These are phyloP conservation scores for Apiotrichum montevideense DNA, from an alignment of 1,284 basidiomycete genomes.

Conservation along the genomic window DNA sequence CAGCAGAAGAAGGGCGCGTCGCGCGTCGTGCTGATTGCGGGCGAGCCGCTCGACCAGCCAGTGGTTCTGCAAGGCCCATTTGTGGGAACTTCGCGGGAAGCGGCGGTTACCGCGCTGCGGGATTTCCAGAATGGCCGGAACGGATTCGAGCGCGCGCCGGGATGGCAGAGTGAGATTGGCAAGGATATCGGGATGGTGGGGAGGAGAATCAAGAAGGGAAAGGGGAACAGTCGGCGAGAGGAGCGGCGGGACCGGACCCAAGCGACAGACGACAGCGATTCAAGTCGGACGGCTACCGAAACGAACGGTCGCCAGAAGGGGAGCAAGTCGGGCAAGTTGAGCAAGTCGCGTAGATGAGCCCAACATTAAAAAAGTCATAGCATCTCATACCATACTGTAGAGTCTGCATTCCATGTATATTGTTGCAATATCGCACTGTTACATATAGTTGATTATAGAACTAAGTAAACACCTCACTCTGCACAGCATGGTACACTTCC, in stretches of 20 bases:
- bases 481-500: conserved; percentile 33
- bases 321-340: too few relatives aligned
- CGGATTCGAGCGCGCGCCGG: conserved; percentile 84
- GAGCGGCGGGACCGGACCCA: too few relatives aligned
- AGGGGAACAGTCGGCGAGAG: too few relatives aligned
- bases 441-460: too few relatives aligned
- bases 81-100: conserved; percentile 72
- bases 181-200: neutral
- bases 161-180: conserved; percentile 80
- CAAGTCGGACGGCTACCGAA: too few relatives aligned
- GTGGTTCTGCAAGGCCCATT: conserved; percentile 59
- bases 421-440: too few relatives aligned
- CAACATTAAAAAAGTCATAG: too few relatives aligned
- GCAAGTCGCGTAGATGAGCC: too few relatives aligned
- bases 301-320: too few relatives aligned
- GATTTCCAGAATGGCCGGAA: conserved; percentile 76
- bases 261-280: too few relatives aligned
- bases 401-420: too few relatives aligned
- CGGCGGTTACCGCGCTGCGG: conserved; percentile 72
- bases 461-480: conserved; percentile 24
- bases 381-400: too few relatives aligned
- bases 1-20: conserved; percentile 18
- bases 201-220: neutral
- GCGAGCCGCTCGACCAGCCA: conserved; percentile 80
- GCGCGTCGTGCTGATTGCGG: conserved; percentile 71